A percentile compares a stretch with the other conserved stretches of the same genome.
phyloP scores from a whole-genome alignment of 768 basidiomycete species.

The Pleurotus cornucopiae region DNA sequence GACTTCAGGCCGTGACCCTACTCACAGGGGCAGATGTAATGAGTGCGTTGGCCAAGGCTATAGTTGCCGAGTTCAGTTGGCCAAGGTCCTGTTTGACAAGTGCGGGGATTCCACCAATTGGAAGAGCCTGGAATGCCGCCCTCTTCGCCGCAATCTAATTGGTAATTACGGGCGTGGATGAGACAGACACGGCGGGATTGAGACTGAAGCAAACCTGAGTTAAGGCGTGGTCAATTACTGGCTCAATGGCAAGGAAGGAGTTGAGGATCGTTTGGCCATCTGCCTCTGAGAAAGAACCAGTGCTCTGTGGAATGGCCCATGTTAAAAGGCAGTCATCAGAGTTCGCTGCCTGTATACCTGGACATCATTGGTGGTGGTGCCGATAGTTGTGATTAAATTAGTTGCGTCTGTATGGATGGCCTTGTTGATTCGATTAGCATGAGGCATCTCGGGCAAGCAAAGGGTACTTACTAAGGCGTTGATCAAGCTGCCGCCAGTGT shows the following conservation, averaged over 20 bases:
- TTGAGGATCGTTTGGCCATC: slow-evolving; percentile 17
- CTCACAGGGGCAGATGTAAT: slow-evolving; percentile 23
- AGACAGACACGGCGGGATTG: background rate
- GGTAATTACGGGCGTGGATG: background rate
- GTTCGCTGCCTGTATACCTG: slow-evolving; percentile 13
- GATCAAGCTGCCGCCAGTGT: slow-evolving; percentile 19
- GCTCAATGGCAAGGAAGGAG: slow-evolving; percentile 16
- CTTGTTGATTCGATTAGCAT: slow-evolving; percentile 11
- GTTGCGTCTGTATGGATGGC: slow-evolving; percentile 21
- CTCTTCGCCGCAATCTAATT: slow-evolving; percentile 17
- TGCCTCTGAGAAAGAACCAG: slow-evolving; percentile 14
- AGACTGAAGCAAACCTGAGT: background rate
- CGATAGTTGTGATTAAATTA: slow-evolving; percentile 17
- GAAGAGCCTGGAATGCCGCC: slow-evolving; percentile 17
- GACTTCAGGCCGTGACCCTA: background rate
- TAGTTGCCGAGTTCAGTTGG: slow-evolving; percentile 20
- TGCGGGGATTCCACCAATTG: slow-evolving; percentile 17
- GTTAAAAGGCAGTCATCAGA: background rate
- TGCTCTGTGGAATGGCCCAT: background rate
- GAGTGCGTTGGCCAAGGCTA: slow-evolving; percentile 20
- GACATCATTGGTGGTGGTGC: slow-evolving; percentile 21
- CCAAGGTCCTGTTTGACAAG: slow-evolving; percentile 22
- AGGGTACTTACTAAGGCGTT: slow-evolving; percentile 17
- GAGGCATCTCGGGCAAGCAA: background rate
- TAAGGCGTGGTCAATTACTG: slow-evolving; percentile 17